A percentile compares a stretch with the other conserved stretches of the same genome.
Evolutionary conservation across 2,329 filamentous ascomycete species (phyloP).

Genomic region (Clonostachys rhizophaga): DNA sequence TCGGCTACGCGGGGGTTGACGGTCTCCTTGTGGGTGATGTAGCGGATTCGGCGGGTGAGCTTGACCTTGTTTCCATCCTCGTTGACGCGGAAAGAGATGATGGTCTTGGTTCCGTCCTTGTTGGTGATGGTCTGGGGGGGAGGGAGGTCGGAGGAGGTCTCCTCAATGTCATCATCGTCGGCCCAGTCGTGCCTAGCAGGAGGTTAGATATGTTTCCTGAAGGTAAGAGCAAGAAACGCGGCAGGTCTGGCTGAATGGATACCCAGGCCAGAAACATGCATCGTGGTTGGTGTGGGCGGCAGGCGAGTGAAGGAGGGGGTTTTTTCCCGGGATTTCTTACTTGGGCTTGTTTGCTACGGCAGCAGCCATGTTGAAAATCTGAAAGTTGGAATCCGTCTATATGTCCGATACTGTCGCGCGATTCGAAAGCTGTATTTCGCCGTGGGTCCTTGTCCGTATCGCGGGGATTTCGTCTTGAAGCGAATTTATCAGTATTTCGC

Average conservation of each 20-base stretch:
- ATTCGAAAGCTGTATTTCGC: too few relatives aligned
- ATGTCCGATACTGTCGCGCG: too few relatives aligned
- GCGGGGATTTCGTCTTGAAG: too few relatives aligned
- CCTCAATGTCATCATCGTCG: slow-evolving; percentile 89
- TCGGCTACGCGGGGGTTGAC: slow-evolving; percentile 97
- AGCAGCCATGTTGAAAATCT: slow-evolving; percentile 27
- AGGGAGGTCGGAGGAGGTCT: slow-evolving; percentile 66
- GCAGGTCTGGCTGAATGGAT: too few relatives aligned
- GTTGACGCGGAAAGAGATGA: slow-evolving; percentile 84
- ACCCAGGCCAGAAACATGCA: too few relatives aligned
- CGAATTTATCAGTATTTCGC: too few relatives aligned
- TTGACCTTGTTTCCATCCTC: slow-evolving; percentile 95
- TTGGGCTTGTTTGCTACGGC: slow-evolving; percentile 32
- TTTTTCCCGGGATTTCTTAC: slow-evolving; percentile 16
- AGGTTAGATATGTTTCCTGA: too few relatives aligned
- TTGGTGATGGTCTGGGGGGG: slow-evolving; percentile 86
- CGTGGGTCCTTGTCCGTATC: too few relatives aligned
- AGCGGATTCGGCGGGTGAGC: slow-evolving; percentile 92
- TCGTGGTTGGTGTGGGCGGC: background rate
- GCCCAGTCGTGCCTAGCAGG: slow-evolving; percentile 72
- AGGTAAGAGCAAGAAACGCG: too few relatives aligned
- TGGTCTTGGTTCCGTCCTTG: slow-evolving; percentile 97
- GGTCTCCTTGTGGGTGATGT: slow-evolving; percentile 83
- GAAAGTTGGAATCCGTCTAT: too few relatives aligned
- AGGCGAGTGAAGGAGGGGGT: background rate